These are phyloP conservation scores for Picea glauca DNA, from an alignment of 75 land plant species.

Conservation along the genomic window DNA sequence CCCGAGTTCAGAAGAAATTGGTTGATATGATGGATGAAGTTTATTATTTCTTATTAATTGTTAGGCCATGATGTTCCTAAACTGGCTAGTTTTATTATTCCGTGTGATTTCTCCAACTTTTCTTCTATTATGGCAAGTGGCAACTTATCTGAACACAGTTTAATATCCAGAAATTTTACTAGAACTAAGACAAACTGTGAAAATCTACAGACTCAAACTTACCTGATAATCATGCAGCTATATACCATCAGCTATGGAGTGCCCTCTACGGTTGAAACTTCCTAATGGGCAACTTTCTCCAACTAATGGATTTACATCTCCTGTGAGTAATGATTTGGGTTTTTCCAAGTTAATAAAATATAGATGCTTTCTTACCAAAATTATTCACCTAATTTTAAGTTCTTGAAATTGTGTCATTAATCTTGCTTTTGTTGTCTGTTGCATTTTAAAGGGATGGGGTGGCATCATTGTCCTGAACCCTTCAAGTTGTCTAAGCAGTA, in stretches of 20 bases:
- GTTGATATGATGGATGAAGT: background rate
- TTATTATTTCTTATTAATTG: background rate
- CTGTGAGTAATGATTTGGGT: constrained; percentile 44
- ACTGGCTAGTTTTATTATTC: background rate
- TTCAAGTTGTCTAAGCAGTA: constrained; percentile 31
- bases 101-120: background rate
- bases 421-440: background rate
- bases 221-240: constrained; percentile 42
- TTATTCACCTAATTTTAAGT: background rate
- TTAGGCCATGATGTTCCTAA: background rate
- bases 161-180: too few relatives aligned
- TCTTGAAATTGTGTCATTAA: background rate
- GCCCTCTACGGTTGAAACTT: constrained; percentile 72
- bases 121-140: background rate
- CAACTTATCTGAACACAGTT: background rate
- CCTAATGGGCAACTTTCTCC: constrained; percentile 62
- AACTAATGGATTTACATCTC: constrained; percentile 91
- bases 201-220: background rate
- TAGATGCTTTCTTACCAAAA: background rate
- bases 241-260: constrained; percentile 80
- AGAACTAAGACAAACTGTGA: background rate
- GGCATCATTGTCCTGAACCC: constrained; percentile 88
- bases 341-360: background rate
- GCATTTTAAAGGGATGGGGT: constrained; percentile 82
- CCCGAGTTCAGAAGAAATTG: background rate